Conservation (phyloP, 768 basidiomycete genomes). For the Glaciozyma antarctica region DNA sequence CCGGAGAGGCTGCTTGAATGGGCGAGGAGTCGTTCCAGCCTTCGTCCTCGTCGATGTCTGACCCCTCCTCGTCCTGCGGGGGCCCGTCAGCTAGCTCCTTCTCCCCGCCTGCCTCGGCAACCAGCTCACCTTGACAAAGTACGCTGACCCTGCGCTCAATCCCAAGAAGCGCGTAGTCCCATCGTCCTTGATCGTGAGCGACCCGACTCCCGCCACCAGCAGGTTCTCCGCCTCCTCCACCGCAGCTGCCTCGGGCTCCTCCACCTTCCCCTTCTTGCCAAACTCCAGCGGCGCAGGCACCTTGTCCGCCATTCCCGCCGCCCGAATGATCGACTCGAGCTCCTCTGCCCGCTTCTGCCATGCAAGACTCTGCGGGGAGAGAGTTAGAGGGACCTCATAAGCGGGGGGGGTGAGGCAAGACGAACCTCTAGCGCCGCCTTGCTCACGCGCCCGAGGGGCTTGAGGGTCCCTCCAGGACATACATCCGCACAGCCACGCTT, state of each 20-base stretch:
- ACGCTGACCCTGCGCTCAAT: constrained; percentile 4
- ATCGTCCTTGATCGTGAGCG: constrained; percentile 10
- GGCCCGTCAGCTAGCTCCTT: background rate
- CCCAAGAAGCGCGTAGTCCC: constrained; percentile 19
- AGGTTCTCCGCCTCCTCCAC: background rate
- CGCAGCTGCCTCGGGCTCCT: background rate
- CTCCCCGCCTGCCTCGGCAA: background rate
- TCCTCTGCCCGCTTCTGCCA: constrained; percentile 6
- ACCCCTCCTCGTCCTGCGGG: background rate
- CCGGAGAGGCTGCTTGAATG: background rate
- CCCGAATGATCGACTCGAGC: background rate
- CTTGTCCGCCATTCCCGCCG: background rate
- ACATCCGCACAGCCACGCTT: constrained; percentile 11
- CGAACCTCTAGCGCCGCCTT: constrained; percentile 19
- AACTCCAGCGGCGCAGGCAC: constrained; percentile 16
- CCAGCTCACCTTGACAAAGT: constrained; percentile 17
- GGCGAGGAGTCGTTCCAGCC: background rate
- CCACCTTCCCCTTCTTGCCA: constrained; percentile 1
- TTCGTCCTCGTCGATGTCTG: background rate
- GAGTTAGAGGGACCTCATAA: background rate
- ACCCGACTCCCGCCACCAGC: constrained; percentile 15
- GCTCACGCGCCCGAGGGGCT: constrained; percentile 15
- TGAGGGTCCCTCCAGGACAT: constrained; percentile 10
- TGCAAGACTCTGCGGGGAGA: background rate
- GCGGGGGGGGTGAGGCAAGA: background rate